Evolutionary conservation across 768 basidiomycete genomes (phyloP), one percentile per base, ranked within the genome.

Genomic region (Galerina marginata): DNA sequence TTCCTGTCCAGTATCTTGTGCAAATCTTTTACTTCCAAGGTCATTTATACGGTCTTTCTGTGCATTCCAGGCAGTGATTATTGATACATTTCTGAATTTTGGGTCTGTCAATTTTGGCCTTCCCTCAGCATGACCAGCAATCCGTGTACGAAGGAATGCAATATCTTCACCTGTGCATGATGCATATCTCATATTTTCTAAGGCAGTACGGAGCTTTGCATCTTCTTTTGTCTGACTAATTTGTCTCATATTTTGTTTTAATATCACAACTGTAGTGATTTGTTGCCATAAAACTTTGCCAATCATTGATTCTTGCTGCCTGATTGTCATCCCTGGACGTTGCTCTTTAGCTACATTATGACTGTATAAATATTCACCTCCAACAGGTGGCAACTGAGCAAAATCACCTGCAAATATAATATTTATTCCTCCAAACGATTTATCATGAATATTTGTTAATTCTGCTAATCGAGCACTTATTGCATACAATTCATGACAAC

Each of bases 321-420:
- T 23, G 15, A 16, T 44, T n/a, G 3, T 50, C 42, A 20, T 14
- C 9, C 11, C n/a, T n/a, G 36, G 23, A 1, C 6, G 36, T 37
- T 9, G 6, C 6, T 9, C 16, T 38, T 10, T 23, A 9, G 20
- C 4, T 6, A 16, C 9, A 16, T 26, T 10, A 14, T 38, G 26
- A 37, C 20, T 20, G 20, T 59, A 68, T 16, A 66, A 45, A 26
- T 50, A 16, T 53, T 53, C 25, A 0, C 71, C 68, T 26, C 45
- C 56, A 1, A 64, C 68, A 33, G 74, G 79, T 3, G 76, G 75
- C 0, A 81, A 58, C 46, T 82, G 79, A 2, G 75, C 77, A 71
- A 81, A 80, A 54, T 81, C 79, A 25, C 79, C 79, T 12, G 78
- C 76, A 54, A 81, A 70, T 14, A 81, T 75, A 40, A 81, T 66